Evolutionary conservation across 495 filamentous ascomycete genomes (phyloP), one percentile per base, ranked within the genome.

Genomic region (Tetracladium setigerum): DNA sequence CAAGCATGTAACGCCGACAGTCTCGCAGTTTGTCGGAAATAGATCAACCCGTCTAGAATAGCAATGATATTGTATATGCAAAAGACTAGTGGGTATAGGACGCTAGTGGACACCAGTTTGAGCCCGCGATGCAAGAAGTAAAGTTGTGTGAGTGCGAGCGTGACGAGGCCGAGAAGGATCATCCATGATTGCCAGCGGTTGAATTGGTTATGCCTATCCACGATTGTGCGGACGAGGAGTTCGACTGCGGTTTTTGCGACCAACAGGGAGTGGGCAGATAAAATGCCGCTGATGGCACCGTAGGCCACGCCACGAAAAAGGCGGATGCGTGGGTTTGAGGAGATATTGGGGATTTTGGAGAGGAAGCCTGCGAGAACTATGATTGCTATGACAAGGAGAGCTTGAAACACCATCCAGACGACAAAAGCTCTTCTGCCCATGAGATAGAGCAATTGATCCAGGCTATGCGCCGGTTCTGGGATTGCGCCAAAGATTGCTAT

Each of bases 51-150:
- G 67, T 99, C 94, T 50, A 97, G 70, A 54, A 97, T 99, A 49
- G 92, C 94, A 53, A 95, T 91, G 55, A 99, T 95, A 73, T 99
- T 99, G 72, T 97, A 99, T 52, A 96, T 82, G 78, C 92, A 99
- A 67, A 99, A 99, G 31, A 96, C 89, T 57, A 97, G 84, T 5
- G 92, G 92, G 68, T 99, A 99, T 55, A 99, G 77, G 41, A 99
- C 81, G 66, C 88, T 95, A 14, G 92, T 97, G 43, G 89, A 95
- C 63, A 91, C 89, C 34, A 97, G 72, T 60, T 95, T 95, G 48
- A 99, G 72, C 42, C 92, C 92, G 15, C 86, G 78, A 63, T 99
- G 91, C 30, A 99, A 79, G 60, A 90, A 97, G 67, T 94, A 99
- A 13, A 99, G 73, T 66, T 99, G 92, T 27, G 83, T 82, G 32